These are phyloP conservation scores for Pythium periplocum DNA, from an alignment of 352 stramenopile species.

Conservation along the genomic window DNA sequence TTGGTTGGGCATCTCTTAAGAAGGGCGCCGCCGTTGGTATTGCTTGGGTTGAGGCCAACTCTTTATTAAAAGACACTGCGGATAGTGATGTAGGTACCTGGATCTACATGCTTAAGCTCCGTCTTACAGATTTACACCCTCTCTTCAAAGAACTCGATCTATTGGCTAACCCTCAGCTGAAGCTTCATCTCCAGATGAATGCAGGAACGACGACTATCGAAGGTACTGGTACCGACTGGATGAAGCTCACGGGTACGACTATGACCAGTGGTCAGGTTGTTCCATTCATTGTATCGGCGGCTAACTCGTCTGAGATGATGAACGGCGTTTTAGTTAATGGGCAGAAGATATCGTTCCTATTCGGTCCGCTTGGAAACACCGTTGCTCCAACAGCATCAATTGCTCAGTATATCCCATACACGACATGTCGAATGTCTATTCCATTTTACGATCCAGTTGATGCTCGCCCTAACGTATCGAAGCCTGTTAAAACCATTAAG, in stretches of 20 bases:
- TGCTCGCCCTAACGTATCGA: slow-evolving; percentile 15
- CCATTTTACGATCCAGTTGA: slow-evolving; percentile 25
- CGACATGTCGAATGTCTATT: slow-evolving; percentile 16
- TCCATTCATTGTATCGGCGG: slow-evolving; percentile 10
- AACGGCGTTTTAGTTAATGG: slow-evolving; percentile 2
- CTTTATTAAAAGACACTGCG: slow-evolving; percentile 5
- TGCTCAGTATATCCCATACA: slow-evolving; percentile 10
- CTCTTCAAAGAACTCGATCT: too few relatives aligned
- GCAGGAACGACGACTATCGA: too few relatives aligned
- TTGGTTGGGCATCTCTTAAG: slow-evolving; percentile 1
- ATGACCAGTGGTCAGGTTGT: slow-evolving; percentile 10
- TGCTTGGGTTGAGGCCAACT: slow-evolving; percentile 3
- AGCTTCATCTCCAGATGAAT: too few relatives aligned
- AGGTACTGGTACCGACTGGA: too few relatives aligned
- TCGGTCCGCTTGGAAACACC: slow-evolving; percentile 13
- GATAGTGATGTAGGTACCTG: slow-evolving; percentile 7
- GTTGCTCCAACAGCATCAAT: slow-evolving; percentile 4
- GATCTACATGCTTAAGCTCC: slow-evolving; percentile 20
- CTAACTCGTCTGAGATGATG: slow-evolving; percentile 7
- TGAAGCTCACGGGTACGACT: too few relatives aligned
- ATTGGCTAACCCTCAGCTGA: slow-evolving; percentile 16
- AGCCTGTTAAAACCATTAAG: slow-evolving; percentile 19
- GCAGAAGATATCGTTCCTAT: slow-evolving; percentile 6
- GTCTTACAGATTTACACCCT: slow-evolving; percentile 14
- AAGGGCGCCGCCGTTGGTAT: background rate